These are phyloP conservation scores for Roridomyces roridus DNA, from an alignment of 768 basidiomycete species.

Conservation along the genomic window DNA sequence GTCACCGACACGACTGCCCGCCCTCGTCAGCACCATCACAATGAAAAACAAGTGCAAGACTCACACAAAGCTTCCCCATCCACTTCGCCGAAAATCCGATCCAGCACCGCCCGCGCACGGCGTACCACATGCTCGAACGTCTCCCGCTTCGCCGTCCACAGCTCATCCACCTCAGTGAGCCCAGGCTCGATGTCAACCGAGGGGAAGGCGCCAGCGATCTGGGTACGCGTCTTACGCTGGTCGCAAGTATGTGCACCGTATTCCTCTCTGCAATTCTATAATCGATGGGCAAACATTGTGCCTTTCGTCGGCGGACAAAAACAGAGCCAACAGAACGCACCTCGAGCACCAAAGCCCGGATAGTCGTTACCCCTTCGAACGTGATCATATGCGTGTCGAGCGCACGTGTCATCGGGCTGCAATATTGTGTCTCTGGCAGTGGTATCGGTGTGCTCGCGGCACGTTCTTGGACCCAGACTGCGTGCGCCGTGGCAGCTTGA, in stretches of 20 bases:
- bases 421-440: conserved; percentile 61
- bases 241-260: conserved; percentile 78
- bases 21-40: background rate
- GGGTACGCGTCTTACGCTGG: conserved; percentile 54
- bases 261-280: conserved; percentile 70
- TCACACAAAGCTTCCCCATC: conserved; percentile 52
- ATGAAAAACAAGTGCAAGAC: conserved; percentile 27
- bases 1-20: conserved; percentile 70
- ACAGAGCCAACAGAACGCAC: conserved; percentile 34
- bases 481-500: conserved; percentile 56
- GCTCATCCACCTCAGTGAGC: conserved; percentile 66
- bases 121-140: conserved; percentile 47
- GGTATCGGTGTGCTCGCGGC: conserved; percentile 43
- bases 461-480: conserved; percentile 57
- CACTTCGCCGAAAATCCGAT: conserved; percentile 58
- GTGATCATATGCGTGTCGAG: conserved; percentile 60
- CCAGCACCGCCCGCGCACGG: conserved; percentile 59
- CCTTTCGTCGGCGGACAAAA: too few species aligned
- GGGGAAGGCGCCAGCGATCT: conserved; percentile 57
- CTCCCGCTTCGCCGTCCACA: conserved; percentile 69
- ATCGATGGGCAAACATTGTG: background rate
- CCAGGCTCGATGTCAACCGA: conserved; percentile 59
- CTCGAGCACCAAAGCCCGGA: conserved; percentile 59
- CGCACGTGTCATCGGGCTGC: conserved; percentile 70
- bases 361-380: conserved; percentile 46